These are phyloP conservation scores for Cryomyces minteri DNA, from an alignment of 495 filamentous ascomycete species.

Conservation along the genomic window DNA sequence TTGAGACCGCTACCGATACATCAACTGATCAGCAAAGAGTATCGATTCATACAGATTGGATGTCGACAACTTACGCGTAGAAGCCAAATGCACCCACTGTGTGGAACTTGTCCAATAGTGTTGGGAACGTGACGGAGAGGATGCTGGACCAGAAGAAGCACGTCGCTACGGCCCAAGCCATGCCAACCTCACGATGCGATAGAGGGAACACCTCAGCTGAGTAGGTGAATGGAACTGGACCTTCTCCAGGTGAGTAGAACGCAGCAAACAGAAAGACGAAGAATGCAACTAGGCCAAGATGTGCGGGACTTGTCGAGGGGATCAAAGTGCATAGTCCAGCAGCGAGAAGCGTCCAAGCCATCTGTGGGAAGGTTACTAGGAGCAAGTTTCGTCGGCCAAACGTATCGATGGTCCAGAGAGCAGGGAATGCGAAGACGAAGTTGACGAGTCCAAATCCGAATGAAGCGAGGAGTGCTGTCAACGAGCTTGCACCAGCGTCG, in stretches of 20 bases:
- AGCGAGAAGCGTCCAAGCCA: slow-evolving; percentile 61
- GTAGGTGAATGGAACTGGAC: too few species aligned
- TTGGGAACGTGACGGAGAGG: slow-evolving; percentile 34
- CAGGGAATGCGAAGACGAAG: slow-evolving; percentile 69
- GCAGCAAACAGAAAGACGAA: slow-evolving; percentile 3
- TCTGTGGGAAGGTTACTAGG: slow-evolving; percentile 70
- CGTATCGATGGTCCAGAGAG: slow-evolving; percentile 71
- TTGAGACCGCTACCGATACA: too few species aligned
- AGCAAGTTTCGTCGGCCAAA: slow-evolving; percentile 62
- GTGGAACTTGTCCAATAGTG: slow-evolving; percentile 25
- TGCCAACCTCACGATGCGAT: too few species aligned
- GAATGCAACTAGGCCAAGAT: slow-evolving; percentile 29
- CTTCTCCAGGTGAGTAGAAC: too few species aligned
- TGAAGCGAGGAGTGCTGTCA: slow-evolving; percentile 47
- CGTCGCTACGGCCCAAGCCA: too few species aligned
- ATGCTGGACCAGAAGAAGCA: too few species aligned
- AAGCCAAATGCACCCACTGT: slow-evolving; percentile 37
- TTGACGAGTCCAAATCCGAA: slow-evolving; percentile 70
- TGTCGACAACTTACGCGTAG: too few species aligned
- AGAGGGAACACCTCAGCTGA: too few species aligned
- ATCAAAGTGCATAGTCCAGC: slow-evolving; percentile 55
- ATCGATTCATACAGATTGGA: too few species aligned
- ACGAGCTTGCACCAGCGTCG: slow-evolving; percentile 38
- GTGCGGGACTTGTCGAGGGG: slow-evolving; percentile 27
- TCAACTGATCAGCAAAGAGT: too few species aligned